Conservation (phyloP, 495 filamentous ascomycete species). For the Rhypophila decipiens region DNA sequence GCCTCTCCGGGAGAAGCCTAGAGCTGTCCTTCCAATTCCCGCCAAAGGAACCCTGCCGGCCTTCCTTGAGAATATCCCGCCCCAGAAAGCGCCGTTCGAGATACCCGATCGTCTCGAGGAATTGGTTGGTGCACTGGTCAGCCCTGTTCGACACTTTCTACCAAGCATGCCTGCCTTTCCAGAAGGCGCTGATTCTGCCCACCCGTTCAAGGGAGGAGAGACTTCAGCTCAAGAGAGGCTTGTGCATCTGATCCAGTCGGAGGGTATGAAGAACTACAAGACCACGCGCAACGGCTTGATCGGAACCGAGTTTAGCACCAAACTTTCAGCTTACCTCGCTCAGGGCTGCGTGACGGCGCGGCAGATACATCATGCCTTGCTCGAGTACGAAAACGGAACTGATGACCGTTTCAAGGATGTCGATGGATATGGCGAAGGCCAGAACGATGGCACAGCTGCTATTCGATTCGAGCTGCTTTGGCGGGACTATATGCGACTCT, state of each 20-base stretch:
- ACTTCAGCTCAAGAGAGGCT: conserved; percentile 47
- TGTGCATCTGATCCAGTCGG: conserved; percentile 49
- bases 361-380: conserved; percentile 55
- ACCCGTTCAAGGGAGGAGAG: conserved; percentile 65
- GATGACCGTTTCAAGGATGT: conserved; percentile 23
- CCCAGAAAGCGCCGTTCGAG: conserved; percentile 50
- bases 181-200: conserved; percentile 43
- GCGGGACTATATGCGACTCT: conserved; percentile 71
- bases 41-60: conserved; percentile 41
- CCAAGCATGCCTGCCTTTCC: conserved; percentile 38
- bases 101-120: conserved; percentile 48
- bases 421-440: conserved; percentile 54
- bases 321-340: conserved; percentile 61
- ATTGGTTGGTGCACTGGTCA: conserved; percentile 45
- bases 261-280: conserved; percentile 55
- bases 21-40: conserved; percentile 40
- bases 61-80: conserved; percentile 46
- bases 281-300: conserved; percentile 61
- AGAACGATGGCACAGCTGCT: conserved; percentile 59
- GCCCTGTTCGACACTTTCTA: conserved; percentile 40
- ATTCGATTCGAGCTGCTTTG: conserved; percentile 67
- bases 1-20: conserved; percentile 54
- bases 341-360: conserved; percentile 63
- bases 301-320: conserved; percentile 62
- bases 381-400: conserved; percentile 58